Conservation (phyloP, 2,329 filamentous ascomycete genomes). For the Nemania bipapillata region DNA sequence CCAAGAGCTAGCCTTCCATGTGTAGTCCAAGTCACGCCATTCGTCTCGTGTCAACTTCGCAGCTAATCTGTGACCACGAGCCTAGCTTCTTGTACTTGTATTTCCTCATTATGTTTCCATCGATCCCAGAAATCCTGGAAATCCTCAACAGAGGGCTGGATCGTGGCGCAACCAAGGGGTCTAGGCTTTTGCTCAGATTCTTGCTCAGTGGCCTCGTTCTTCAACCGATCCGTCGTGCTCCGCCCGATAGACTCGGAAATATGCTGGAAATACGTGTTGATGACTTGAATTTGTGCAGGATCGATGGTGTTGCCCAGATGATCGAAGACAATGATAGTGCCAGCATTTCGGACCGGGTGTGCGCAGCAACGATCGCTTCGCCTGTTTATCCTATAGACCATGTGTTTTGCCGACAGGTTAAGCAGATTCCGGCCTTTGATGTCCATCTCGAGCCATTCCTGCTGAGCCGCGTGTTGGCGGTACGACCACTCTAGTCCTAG, state of each 20-base stretch:
- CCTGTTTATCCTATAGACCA: slow-evolving; percentile 1
- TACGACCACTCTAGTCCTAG: slow-evolving; percentile 32
- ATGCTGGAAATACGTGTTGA: slow-evolving; percentile 24
- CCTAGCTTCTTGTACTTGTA: neutral
- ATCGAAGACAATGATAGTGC: slow-evolving; percentile 28
- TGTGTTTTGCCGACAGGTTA: slow-evolving; percentile 21
- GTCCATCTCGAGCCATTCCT: slow-evolving; percentile 11
- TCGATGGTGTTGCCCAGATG: slow-evolving; percentile 12
- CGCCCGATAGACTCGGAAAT: neutral
- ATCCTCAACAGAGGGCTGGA: neutral
- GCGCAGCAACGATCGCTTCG: neutral
- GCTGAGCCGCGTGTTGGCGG: slow-evolving; percentile 2
- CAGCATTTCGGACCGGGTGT: slow-evolving; percentile 7
- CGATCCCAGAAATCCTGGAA: slow-evolving; percentile 27
- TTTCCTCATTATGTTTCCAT: slow-evolving; percentile 11
- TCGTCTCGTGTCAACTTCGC: no score
- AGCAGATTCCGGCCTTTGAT: slow-evolving; percentile 7
- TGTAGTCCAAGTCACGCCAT: no score
- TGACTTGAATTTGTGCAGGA: slow-evolving; percentile 17
- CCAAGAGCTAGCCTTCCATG: no score
- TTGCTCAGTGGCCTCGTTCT: neutral
- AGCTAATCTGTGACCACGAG: neutral
- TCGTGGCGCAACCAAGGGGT: neutral
- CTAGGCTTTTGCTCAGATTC: neutral
- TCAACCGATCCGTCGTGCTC: neutral